Evolutionary conservation across 352 stramenopile genomes (phyloP).

Genomic region (Globisporangium emineosum): DNA sequence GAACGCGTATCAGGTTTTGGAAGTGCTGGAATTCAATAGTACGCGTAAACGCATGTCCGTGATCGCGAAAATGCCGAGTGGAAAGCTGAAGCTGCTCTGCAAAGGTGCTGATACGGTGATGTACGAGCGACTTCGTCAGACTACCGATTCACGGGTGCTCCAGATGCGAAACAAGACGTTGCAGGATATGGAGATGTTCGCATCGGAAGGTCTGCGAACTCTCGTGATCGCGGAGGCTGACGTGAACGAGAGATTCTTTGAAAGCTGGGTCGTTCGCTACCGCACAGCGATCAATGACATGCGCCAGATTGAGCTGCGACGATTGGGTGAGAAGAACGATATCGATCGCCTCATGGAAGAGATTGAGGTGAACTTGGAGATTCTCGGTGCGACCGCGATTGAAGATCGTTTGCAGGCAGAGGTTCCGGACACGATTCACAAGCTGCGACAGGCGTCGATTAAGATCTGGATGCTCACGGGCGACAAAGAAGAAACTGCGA

Average conservation of each 20-base stretch:
- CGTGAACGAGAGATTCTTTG: slow-evolving; percentile 59
- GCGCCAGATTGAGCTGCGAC: slow-evolving; percentile 79
- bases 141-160: slow-evolving; percentile 40
- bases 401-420: slow-evolving; percentile 92
- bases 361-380: slow-evolving; percentile 84
- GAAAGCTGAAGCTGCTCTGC: slow-evolving; percentile 72
- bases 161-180: slow-evolving; percentile 65
- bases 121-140: slow-evolving; percentile 70
- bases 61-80: slow-evolving; percentile 59
- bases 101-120: slow-evolving; percentile 90
- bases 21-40: slow-evolving; percentile 94
- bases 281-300: slow-evolving; percentile 82
- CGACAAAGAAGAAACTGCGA: slow-evolving; percentile 94
- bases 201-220: slow-evolving; percentile 87
- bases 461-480: slow-evolving; percentile 96
- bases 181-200: slow-evolving; percentile 88
- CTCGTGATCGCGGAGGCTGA: slow-evolving; percentile 77
- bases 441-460: slow-evolving; percentile 90
- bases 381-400: slow-evolving; percentile 92
- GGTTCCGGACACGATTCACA: slow-evolving; percentile 91
- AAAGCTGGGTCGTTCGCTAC: slow-evolving; percentile 65
- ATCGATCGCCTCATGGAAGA: slow-evolving; percentile 84
- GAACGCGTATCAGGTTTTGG: slow-evolving; percentile 82
- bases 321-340: slow-evolving; percentile 66
- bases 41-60: slow-evolving; percentile 96